A percentile compares a stretch with the other conserved stretches of the same genome.
Evolutionary conservation across 768 basidiomycete genomes (phyloP).

Genomic region (Auricularia heimuer): DNA sequence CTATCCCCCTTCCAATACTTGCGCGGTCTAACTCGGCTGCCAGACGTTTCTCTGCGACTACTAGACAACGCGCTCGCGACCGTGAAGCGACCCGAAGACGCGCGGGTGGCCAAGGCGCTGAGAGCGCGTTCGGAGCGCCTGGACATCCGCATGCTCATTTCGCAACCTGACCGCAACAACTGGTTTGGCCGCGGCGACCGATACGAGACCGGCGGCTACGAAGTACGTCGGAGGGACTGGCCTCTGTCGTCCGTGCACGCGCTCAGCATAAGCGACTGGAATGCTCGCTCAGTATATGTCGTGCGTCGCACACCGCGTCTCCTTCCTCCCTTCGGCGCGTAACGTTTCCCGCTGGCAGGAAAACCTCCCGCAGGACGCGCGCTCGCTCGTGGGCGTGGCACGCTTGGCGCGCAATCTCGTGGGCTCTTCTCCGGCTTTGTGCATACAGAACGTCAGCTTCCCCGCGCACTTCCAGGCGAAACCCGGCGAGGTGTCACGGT

Average conservation of each 20-base stretch:
- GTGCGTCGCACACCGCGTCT: slow-evolving; percentile 30
- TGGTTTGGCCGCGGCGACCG: slow-evolving; percentile 15
- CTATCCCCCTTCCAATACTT: slow-evolving; percentile 13
- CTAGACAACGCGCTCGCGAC: slow-evolving; percentile 15
- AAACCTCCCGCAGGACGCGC: slow-evolving; percentile 49
- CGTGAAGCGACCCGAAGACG: slow-evolving; percentile 27
- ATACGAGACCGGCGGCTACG: slow-evolving; percentile 45
- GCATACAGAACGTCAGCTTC: slow-evolving; percentile 45
- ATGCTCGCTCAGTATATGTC: slow-evolving; percentile 53
- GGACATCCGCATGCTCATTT: slow-evolving; percentile 54
- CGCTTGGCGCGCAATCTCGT: slow-evolving; percentile 35
- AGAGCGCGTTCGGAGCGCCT: slow-evolving; percentile 37
- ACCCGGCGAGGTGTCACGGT: slow-evolving; percentile 42
- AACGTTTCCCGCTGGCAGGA: slow-evolving; percentile 36
- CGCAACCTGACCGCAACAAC: slow-evolving; percentile 28
- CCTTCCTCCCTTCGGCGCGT: slow-evolving; percentile 6
- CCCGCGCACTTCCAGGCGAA: slow-evolving; percentile 58
- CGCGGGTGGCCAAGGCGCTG: slow-evolving; percentile 45
- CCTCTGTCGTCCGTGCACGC: slow-evolving; percentile 18
- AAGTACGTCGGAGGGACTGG: slow-evolving; percentile 51
- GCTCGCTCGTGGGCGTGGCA: slow-evolving; percentile 40
- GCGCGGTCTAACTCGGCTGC: slow-evolving; percentile 47
- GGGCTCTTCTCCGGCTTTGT: slow-evolving; percentile 7
- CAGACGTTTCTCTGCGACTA: slow-evolving; percentile 26
- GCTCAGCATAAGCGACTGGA: slow-evolving; percentile 43